Percentiles rank a stretch among this genome's conserved stretches.
Conservation (phyloP, 2,329 filamentous ascomycete genomes). For the Ophiocordyceps camponoti-saundersi region DNA sequence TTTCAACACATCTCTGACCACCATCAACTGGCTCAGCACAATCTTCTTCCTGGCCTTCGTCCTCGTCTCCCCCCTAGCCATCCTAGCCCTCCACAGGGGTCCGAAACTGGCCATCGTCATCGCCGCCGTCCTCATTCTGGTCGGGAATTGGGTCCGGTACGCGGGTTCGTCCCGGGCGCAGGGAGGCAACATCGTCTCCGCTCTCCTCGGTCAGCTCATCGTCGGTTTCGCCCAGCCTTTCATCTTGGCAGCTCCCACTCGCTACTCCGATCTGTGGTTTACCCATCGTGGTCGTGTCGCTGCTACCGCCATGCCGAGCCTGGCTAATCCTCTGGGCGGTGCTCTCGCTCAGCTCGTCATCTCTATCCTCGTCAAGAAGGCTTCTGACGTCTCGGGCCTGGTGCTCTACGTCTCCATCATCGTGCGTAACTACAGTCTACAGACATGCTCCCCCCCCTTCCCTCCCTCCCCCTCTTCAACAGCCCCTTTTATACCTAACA, state of each 20-base stretch:
- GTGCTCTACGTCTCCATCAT: conserved; percentile 76
- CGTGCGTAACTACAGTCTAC: too few relatives aligned
- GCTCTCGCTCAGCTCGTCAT: conserved; percentile 78
- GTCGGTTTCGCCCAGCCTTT: conserved; percentile 86
- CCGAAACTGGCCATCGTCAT: conserved; percentile 63
- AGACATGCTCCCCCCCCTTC: not conserved
- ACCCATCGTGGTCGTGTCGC: conserved; percentile 67
- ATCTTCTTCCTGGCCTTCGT: conserved; percentile 77
- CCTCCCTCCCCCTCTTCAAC: not conserved
- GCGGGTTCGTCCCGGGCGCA: conserved; percentile 40
- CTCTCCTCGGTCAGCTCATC: conserved; percentile 84
- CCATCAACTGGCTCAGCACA: conserved; percentile 87
- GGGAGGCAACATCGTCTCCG: conserved; percentile 51
- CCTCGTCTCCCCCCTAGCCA: conserved; percentile 50
- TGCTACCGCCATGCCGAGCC: conserved; percentile 67
- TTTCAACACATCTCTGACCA: conserved; percentile 56
- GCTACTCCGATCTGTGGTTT: conserved; percentile 93
- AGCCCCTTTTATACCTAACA: not conserved
- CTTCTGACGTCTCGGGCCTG: conserved; percentile 56
- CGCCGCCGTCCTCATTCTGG: conserved; percentile 54
- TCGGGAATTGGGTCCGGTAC: conserved; percentile 87
- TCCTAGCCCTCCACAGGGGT: conserved; percentile 65
- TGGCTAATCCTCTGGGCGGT: conserved; percentile 82
- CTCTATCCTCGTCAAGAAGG: conserved; percentile 52
- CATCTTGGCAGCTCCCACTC: conserved; percentile 71